Evolutionary conservation across 371 early-diverging fungal genomes (phyloP).

Genomic region (Furculomyces boomerangus): DNA sequence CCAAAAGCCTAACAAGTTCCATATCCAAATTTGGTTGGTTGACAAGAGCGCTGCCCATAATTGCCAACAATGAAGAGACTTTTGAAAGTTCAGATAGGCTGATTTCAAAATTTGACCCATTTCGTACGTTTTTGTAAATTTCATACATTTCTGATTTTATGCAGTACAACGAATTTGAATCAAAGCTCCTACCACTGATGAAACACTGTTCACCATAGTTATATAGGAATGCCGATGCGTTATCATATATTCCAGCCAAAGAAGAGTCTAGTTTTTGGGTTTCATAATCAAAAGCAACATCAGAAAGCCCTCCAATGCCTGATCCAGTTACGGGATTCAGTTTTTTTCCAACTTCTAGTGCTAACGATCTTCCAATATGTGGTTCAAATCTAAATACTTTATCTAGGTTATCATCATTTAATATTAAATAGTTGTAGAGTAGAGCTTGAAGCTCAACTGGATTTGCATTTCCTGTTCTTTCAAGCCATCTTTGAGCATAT

Average conservation of each 20-base stretch:
- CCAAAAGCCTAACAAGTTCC: conserved; percentile 56
- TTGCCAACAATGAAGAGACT: conserved; percentile 4
- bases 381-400: conserved; percentile 28
- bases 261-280: background rate
- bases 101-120: conserved; percentile 8
- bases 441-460: conserved; percentile 42
- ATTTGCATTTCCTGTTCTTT: conserved; percentile 12
- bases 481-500: conserved; percentile 47
- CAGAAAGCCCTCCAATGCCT: background rate
- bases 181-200: conserved; percentile 11
- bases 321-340: conserved; percentile 5
- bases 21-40: conserved; percentile 5
- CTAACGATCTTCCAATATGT: conserved; percentile 55
- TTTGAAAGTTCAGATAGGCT: conserved; percentile 1
- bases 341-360: conserved; percentile 42
- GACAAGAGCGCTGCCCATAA: background rate
- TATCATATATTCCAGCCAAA: conserved; percentile 5
- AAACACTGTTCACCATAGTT: conserved; percentile 16
- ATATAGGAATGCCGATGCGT: conserved; percentile 17
- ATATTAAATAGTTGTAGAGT: conserved; percentile 44
- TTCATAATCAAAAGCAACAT: background rate
- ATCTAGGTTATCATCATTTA: conserved; percentile 26
- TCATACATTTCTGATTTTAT: conserved; percentile 12
- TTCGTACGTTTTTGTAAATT: conserved; percentile 11
- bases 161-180: conserved; percentile 5